Base-by-base conservation (phyloP, 148 eudicot species). In the Heliamphora exappendiculata region DNA sequence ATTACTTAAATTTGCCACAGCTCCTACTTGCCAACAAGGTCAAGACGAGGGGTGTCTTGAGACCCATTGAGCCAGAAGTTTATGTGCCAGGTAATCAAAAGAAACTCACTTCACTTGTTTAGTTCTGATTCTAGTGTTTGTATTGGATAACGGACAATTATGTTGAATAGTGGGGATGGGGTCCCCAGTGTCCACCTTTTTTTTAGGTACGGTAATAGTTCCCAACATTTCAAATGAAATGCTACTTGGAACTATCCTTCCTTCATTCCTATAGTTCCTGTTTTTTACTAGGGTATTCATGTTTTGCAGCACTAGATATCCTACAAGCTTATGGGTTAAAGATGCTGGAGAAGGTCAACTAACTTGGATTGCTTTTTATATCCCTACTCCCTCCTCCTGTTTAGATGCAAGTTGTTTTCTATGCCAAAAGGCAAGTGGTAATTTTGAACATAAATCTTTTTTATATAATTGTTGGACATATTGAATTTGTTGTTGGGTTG, bases 21-120 rank as follows among this genome's bases (percentile, higher is more conserved):
- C 98, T 96, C 70, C 67, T 96, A 78, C 91, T 96, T 29, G 84
- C 87, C 36, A 88, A 91, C 67, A 91, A 88, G 82, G 85, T 96
- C 78, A 86, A 83, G 78, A 84, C 85, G 50, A 87, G 84, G 42
- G 99, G 99, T 19, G 85, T 96, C 70, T 80, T 96, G 66, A 89
- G 99, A 84, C 99, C 99, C 24, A 72, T 87, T 57, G 81, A 79
- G 79, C 91, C 96, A 19, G 97, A 95, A 85, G 96, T 95, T 64
- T 94, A 94, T 73, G 82, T 80, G 73, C 97, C 98, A 82, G 98
- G 98, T 90, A 84, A 78, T n/a, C 54, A 10, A 29, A n/a, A 31
- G 33, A 29, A 28, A n/a, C n/a, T n/a, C 49, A 28, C 7, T 53
- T 19, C 20, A 68, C 47, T 22, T 36, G 31, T 24, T 63, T 70